phyloP scores from a whole-genome alignment of 2,329 filamentous ascomycete genomes.

The Phialophora chinensis region DNA sequence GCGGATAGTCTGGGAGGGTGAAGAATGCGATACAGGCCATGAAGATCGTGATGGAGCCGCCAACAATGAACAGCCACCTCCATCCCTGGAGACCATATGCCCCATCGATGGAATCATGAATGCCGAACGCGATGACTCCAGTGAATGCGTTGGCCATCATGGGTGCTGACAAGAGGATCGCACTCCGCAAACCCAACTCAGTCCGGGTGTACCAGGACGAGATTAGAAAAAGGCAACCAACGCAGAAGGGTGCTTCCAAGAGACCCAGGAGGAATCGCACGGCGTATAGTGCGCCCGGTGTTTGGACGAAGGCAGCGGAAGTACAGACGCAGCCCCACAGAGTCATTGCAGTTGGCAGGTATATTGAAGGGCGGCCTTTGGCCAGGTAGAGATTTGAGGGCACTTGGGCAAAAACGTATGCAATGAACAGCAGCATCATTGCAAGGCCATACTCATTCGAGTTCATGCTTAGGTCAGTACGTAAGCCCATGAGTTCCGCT shows the following conservation, averaged over 20 bases:
- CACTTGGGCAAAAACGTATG: constrained; percentile 66
- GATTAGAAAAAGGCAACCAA: constrained; percentile 63
- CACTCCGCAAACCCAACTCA: constrained; percentile 56
- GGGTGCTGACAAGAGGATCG: constrained; percentile 65
- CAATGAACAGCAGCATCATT: constrained; percentile 59
- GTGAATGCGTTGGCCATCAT: constrained; percentile 60
- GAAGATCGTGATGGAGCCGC: constrained; percentile 67
- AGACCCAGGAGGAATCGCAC: constrained; percentile 51
- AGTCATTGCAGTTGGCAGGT: constrained; percentile 18
- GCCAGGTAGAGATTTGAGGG: constrained; percentile 43
- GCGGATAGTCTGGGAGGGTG: constrained; percentile 71
- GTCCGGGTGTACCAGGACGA: constrained; percentile 61
- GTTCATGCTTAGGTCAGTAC: constrained; percentile 48
- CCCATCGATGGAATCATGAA: constrained; percentile 20
- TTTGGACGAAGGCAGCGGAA: constrained; percentile 15
- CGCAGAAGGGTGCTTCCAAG: constrained; percentile 60
- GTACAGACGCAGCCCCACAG: constrained; percentile 19
- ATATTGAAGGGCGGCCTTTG: constrained; percentile 27
- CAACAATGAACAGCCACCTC: constrained; percentile 58
- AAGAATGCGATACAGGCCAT: constrained; percentile 64
- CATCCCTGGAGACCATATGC: constrained; percentile 18
- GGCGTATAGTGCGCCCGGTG: constrained; percentile 4
- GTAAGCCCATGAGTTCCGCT: constrained; percentile 59
- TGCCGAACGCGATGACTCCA: constrained; percentile 16
- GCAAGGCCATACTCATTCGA: constrained; percentile 45